Evolutionary conservation across 768 basidiomycete species (phyloP), one percentile per base, ranked within the genome.

Genomic region (Multifurca ochricompacta): DNA sequence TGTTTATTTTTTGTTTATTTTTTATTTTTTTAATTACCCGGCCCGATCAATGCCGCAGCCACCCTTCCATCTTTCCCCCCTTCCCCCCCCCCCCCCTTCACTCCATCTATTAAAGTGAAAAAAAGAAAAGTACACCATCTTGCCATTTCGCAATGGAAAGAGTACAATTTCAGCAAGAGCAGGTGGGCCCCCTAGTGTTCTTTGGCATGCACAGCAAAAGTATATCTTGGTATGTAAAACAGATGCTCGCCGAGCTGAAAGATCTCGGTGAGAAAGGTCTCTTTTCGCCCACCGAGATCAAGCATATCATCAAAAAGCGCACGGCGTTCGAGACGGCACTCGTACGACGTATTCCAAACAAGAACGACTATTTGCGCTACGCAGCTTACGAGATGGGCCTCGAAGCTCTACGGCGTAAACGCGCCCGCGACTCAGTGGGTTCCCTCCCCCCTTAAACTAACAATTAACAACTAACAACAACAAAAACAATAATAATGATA

Each of bases 201-300:
- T 35, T n/a, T 46, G 2, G 27, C 36, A 35, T 19, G 11, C 14
- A 51, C 1, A n/a, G 1, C 48, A 21, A 51, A 34, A 13, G 14
- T 10, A 40, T 16, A 36, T 16, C 31, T 13, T 42, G 46, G 35
- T 51, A 28, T 11, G 41, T n/a, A n/a, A n/a, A 13, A 21, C 5
- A 87, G 80, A 94, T 93, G 83, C 88, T 95, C 80, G 80, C 84
- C 43, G 93, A 96, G 83, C 85, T 95, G 67, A 93, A 91, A 70
- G 91, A 94, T 70, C 75, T 95, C 10, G 82, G 87, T 56, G 80
- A 91, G 62, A 91, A 88, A 70, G 80, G 79, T 60, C 70, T 96
- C 36, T 95, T 97, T 67, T 85, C 87, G 0, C 25, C 91, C 86
- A 71, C 74, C 65, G 93, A 97, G 68, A 80, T 85, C 16, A 87